Evolutionary conservation across 2,329 filamentous ascomycete genomes (phyloP).

Genomic region (Sphaerulina vaccinii): DNA sequence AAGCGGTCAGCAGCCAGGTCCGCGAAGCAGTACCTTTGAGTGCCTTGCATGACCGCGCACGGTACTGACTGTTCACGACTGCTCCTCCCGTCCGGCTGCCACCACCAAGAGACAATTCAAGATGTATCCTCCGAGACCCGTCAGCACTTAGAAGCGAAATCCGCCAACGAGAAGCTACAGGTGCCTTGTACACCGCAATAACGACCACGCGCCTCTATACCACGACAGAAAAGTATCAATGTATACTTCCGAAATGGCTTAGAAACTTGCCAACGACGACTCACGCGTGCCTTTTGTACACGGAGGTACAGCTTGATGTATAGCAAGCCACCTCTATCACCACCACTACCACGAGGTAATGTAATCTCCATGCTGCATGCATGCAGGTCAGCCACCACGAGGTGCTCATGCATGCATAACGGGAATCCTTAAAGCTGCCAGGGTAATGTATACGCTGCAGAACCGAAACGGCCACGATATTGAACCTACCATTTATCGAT

Average conservation of each 20-base stretch:
- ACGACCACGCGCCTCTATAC: not conserved
- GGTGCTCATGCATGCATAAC: not conserved
- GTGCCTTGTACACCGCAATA: not conserved
- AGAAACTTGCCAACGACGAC: not conserved
- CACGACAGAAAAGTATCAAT: not conserved
- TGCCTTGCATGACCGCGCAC: not conserved
- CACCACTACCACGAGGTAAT: not conserved
- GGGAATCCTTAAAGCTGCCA: not conserved
- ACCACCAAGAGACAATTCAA: not conserved
- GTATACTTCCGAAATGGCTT: slow-evolving; percentile 1
- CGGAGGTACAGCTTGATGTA: not conserved
- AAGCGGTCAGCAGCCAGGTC: slow-evolving; percentile 6
- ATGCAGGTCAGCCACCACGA: not conserved
- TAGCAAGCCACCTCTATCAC: not conserved
- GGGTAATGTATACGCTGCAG: no score
- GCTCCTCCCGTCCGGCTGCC: not conserved
- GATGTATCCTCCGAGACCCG: slow-evolving; percentile 5
- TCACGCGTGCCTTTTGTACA: slow-evolving; percentile 11
- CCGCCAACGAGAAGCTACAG: slow-evolving; percentile 5
- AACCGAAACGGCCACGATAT: no score
- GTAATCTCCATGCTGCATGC: no score
- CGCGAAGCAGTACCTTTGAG: not conserved
- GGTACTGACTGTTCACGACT: slow-evolving; percentile 1
- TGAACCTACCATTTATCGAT: not conserved
- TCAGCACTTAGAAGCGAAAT: not conserved